Conservation (phyloP, 768 basidiomycete genomes). For the Lactarius pseudohatsudake region DNA sequence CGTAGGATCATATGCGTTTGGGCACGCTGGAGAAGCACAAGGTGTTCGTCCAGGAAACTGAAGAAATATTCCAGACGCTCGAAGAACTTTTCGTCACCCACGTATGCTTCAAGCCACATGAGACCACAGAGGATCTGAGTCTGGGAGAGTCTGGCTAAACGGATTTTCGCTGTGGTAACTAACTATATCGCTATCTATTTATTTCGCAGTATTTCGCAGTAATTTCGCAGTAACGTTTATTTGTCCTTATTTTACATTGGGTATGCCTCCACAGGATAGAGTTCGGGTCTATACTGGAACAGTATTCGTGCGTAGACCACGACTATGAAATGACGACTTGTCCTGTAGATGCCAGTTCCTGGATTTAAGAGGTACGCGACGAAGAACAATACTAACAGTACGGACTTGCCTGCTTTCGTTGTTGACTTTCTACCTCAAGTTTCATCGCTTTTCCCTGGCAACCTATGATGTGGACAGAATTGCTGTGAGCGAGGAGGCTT, state of each 20-base stretch:
- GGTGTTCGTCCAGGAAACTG: constrained; percentile 4
- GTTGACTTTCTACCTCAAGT: no score
- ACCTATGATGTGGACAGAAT: neutral
- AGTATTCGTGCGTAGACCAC: neutral
- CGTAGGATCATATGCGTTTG: constrained; percentile 20
- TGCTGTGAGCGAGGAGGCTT: neutral
- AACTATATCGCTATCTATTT: no score
- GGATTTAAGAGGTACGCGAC: neutral
- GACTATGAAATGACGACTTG: neutral
- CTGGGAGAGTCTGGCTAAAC: no score
- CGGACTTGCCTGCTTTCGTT: no score
- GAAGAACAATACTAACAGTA: no score
- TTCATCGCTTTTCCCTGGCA: neutral
- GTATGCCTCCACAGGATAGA: neutral
- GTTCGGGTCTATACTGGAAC: neutral
- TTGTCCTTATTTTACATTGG: neutral
- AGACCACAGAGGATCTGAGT: no score
- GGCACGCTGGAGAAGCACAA: constrained; percentile 10
- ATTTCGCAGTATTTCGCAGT: no score
- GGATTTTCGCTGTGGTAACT: no score
- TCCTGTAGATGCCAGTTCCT: neutral
- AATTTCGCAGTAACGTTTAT: neutral
- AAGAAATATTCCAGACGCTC: constrained; percentile 12
- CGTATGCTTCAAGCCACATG: constrained; percentile 14
- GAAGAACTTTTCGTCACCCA: constrained; percentile 1